Evolutionary conservation across 495 filamentous ascomycete species (phyloP).

Genomic region (Daldinia childiae): DNA sequence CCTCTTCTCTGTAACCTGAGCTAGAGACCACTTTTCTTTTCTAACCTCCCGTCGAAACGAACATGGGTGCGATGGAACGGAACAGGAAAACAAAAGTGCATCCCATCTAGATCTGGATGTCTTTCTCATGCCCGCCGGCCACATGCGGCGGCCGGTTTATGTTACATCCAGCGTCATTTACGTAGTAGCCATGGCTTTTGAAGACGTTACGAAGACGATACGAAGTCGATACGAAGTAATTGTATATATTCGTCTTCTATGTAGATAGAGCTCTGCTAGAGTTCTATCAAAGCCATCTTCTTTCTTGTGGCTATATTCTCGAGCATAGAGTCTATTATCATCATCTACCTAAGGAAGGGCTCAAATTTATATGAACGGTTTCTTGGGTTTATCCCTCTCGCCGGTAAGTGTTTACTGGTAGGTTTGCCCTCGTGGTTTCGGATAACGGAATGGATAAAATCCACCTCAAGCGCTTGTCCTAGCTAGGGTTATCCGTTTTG

Average conservation of each 20-base stretch:
- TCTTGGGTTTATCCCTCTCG: slow-evolving; percentile 21
- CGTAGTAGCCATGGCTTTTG: not conserved
- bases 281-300: not conserved
- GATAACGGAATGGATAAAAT: slow-evolving; percentile 12
- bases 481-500: slow-evolving; percentile 41
- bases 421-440: slow-evolving; percentile 5
- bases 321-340: not conserved
- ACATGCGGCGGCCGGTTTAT: slow-evolving; percentile 14
- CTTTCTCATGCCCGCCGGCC: slow-evolving; percentile 25
- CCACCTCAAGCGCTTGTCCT: slow-evolving; percentile 8
- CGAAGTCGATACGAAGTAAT: not conserved
- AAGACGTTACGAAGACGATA: not conserved
- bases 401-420: not conserved
- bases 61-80: slow-evolving; percentile 40
- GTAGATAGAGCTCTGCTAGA: slow-evolving; percentile 1
- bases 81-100: slow-evolving; percentile 42
- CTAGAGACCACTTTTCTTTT: slow-evolving; percentile 33
- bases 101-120: slow-evolving; percentile 32
- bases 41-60: slow-evolving; percentile 40
- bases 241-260: not conserved
- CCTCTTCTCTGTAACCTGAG: slow-evolving; percentile 35
- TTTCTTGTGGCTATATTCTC: not conserved
- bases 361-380: not conserved
- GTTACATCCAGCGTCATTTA: slow-evolving; percentile 17
- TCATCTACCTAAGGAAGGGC: not conserved